A percentile compares a stretch with the other conserved stretches of the same genome.
Evolutionary conservation across 2,329 filamentous ascomycete species (phyloP).

Genomic region (Exophiala calicioides): DNA sequence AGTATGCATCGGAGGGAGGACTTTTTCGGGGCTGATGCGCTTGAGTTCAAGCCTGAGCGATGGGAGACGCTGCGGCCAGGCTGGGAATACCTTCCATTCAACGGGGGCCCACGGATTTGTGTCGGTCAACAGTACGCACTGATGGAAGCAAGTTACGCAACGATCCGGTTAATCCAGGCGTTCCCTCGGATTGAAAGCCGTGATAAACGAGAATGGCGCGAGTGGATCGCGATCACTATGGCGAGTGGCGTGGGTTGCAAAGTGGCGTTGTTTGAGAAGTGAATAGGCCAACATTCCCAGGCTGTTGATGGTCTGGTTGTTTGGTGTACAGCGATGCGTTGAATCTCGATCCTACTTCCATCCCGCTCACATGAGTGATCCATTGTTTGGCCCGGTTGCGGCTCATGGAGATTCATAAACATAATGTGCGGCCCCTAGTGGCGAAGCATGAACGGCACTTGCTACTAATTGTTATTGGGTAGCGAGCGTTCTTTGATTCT

Average conservation of each 20-base stretch:
- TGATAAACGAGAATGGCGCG: slow-evolving; percentile 44
- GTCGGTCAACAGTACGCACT: slow-evolving; percentile 74
- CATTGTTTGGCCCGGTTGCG: no score
- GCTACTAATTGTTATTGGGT: no score
- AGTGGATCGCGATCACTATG: slow-evolving; percentile 78
- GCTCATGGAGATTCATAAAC: no score
- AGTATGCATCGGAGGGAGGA: slow-evolving; percentile 36
- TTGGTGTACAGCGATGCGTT: no score
- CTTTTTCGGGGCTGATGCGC: slow-evolving; percentile 37
- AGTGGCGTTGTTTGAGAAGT: slow-evolving; percentile 27
- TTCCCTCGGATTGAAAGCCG: slow-evolving; percentile 62
- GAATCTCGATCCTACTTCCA: no score
- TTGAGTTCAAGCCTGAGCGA: slow-evolving; percentile 40
- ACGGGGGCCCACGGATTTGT: slow-evolving; percentile 33
- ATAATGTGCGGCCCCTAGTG: no score
- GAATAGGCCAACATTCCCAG: background rate
- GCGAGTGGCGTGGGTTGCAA: slow-evolving; percentile 73
- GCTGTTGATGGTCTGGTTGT: background rate
- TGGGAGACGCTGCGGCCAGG: slow-evolving; percentile 37
- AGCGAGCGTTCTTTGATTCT: no score
- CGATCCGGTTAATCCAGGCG: slow-evolving; percentile 71
- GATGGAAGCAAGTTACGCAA: slow-evolving; percentile 67
- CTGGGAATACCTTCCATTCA: slow-evolving; percentile 40
- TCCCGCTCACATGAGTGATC: background rate
- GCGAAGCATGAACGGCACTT: no score